Evolutionary conservation across 2,329 filamentous ascomycete genomes (phyloP), one percentile per base, ranked within the genome.

Genomic region (Beauveria scarabaeidicola): DNA sequence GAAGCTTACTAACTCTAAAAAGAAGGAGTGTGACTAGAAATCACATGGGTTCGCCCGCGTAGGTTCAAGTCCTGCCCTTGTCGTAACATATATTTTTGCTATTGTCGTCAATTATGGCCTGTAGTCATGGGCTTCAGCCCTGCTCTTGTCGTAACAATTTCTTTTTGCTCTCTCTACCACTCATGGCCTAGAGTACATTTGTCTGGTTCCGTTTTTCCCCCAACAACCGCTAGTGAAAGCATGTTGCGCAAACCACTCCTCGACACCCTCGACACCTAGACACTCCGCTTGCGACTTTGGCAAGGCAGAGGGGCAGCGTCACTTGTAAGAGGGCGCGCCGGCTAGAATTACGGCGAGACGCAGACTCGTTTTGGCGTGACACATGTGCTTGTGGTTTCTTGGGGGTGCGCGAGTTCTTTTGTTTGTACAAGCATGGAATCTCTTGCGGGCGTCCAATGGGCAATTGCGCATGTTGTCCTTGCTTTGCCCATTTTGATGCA

Each of bases 31-130:
- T 58, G 55, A 58, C 55, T 58, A 54, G 58, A 59, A 48, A 59
- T 59, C 58, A 53, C 19, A 23, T 59, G 50, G 58, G 41, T 59
- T 59, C 58, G 58, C 41, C 51, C 51, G 50, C 58, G 58, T 54
- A 54, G 58, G 51, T 60, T 60, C 51, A 43, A 60, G 41, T 55
- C 51, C 51, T 60, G 58, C 52, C 17, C 36, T 41, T 51, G 58
- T 60, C 51, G 58, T 9, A 13, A 11, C 3, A 11, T 54, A 27
- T 36, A 8, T 59, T 59, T 59, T 59, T 29, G 44, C 25, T 43
- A 13, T 27, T 8, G 25, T 21, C 17, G 41, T 21, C 17, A 5
- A 13, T 17, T 6, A 44, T 17, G 10, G 10, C 43, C 1, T 36
- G 32, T 2, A 32, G 29, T 36, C 32, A n/a, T n/a, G n/a, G n/a